phyloP scores from a whole-genome alignment of 78 protist genomes.

The Monosiga brevicollis region DNA sequence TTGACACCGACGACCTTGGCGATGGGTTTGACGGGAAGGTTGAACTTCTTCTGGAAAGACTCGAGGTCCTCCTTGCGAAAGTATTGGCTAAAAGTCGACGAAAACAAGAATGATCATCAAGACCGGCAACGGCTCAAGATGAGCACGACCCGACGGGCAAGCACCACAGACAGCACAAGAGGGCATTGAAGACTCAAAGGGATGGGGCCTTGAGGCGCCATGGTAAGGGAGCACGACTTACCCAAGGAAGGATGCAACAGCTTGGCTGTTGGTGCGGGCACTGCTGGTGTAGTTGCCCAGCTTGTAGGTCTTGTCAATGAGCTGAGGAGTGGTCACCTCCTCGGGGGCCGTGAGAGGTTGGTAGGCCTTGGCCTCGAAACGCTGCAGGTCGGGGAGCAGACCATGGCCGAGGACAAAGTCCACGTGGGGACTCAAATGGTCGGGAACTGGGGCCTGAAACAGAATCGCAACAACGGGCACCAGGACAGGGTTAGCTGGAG shows the following conservation, averaged over 20 bases:
- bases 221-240: neutral
- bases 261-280: neutral
- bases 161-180: too few species aligned
- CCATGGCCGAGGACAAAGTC: neutral
- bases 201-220: too few species aligned
- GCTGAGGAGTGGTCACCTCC: neutral
- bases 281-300: neutral
- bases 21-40: neutral
- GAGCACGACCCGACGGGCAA: too few species aligned
- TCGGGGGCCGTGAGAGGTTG: too few species aligned
- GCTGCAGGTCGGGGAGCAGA: neutral
- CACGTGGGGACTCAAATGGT: neutral
- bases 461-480: too few species aligned
- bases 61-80: neutral
- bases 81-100: too few species aligned
- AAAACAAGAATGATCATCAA: too few species aligned
- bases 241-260: slow-evolving; percentile 8
- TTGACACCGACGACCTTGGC: neutral
- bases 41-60: slow-evolving; percentile 2
- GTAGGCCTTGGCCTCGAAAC: neutral
- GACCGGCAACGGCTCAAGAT: too few species aligned
- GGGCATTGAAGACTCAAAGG: too few species aligned
- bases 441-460: too few species aligned
- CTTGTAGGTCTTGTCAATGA: slow-evolving; percentile 1
- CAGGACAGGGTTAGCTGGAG: too few species aligned